Conservation (phyloP, 768 basidiomycete genomes). For the Rhizopogon roseolus region DNA sequence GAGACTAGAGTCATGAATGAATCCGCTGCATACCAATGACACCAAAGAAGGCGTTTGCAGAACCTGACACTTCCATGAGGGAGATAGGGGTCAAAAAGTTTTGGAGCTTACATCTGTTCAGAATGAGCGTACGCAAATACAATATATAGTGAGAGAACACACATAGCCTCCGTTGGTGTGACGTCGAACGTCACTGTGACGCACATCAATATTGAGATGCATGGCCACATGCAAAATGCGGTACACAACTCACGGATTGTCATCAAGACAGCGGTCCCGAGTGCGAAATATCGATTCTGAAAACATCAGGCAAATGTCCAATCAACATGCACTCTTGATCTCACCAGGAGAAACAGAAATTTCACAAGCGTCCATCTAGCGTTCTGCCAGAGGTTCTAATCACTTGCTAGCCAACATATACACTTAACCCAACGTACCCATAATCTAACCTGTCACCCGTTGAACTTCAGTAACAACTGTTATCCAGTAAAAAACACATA, state of each 20-base stretch:
- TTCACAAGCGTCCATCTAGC: constrained; percentile 1
- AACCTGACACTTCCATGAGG: background rate
- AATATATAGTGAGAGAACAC: background rate
- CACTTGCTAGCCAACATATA: background rate
- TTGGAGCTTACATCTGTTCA: background rate
- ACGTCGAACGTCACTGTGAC: background rate
- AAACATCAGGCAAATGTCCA: background rate
- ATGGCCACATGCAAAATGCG: no score
- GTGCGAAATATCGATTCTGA: constrained; percentile 5
- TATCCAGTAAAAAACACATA: background rate
- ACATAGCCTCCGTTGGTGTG: background rate
- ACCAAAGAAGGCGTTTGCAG: background rate
- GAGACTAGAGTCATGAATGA: background rate
- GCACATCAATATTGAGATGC: background rate
- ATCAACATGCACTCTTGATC: background rate
- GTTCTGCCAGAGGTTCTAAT: background rate
- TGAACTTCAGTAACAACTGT: background rate
- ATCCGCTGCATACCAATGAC: background rate
- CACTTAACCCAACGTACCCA: background rate
- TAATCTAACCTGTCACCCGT: background rate
- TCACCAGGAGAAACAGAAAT: constrained; percentile 1
- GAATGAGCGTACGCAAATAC: background rate
- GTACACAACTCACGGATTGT: constrained; percentile 1
- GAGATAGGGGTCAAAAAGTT: background rate
- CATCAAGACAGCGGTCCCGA: background rate